Percentiles rank a stretch among this genome's conserved stretches.
Conservation (phyloP, 192 early-diverging fungal species). For the Coemansia asiatica region DNA sequence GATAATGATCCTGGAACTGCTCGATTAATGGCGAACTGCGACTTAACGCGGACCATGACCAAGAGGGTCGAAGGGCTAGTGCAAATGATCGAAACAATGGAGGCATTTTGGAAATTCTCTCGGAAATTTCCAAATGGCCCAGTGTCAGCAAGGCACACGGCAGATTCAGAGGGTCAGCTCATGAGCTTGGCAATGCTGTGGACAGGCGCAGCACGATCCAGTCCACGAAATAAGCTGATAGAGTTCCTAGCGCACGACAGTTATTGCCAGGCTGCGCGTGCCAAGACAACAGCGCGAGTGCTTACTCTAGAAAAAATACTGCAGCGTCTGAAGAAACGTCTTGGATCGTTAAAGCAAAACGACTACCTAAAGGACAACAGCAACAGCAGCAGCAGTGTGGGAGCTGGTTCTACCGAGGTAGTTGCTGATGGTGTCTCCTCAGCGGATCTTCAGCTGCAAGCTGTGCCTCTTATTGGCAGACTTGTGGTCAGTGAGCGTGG, state of each 20-base stretch:
- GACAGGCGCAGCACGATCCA: neutral
- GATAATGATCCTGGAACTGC: neutral
- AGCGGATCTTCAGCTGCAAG: constrained; percentile 19
- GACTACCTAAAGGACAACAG: no score
- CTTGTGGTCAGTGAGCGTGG: constrained; percentile 30
- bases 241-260: constrained; percentile 21
- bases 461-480: constrained; percentile 29
- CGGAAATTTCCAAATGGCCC: constrained; percentile 31
- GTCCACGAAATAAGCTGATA: neutral
- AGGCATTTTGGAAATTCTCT: constrained; percentile 34
- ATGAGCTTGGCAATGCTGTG: constrained; percentile 19
- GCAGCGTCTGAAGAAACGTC: neutral
- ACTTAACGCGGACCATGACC: constrained; percentile 8
- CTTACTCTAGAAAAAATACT: constrained; percentile 25
- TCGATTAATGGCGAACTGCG: neutral
- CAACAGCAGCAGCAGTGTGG: no score
- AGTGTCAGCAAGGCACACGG: neutral
- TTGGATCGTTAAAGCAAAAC: neutral
- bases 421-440: constrained; percentile 13
- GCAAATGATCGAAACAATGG: constrained; percentile 32
- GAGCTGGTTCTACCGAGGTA: neutral
- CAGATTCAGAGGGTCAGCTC: neutral
- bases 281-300: constrained; percentile 4
- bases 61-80: constrained; percentile 18
- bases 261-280: constrained; percentile 1